Conservation (phyloP, 352 stramenopile species). For the Lagenidium giganteum region DNA sequence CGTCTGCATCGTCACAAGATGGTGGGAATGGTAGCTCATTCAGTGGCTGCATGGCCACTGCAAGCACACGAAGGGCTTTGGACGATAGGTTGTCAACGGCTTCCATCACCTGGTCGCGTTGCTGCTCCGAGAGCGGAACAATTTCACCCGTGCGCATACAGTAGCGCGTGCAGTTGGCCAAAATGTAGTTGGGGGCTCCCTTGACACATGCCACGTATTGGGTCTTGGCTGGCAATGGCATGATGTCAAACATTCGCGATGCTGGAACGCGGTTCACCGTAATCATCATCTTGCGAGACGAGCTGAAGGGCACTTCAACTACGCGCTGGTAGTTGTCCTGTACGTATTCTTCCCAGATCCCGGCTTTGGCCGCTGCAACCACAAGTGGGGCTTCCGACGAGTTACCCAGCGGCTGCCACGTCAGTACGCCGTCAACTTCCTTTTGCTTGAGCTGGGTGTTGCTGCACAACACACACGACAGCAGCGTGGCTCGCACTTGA, state of each 20-base stretch:
- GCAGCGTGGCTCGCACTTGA: constrained; percentile 51
- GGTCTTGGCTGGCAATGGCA: constrained; percentile 28
- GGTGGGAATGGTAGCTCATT: constrained; percentile 32
- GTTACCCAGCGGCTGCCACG: constrained; percentile 59
- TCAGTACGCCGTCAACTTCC: constrained; percentile 38
- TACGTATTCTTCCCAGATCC: constrained; percentile 51
- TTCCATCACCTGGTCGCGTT: constrained; percentile 46
- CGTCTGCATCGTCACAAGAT: constrained; percentile 52
- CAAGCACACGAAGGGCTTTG: constrained; percentile 83
- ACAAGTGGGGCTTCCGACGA: constrained; percentile 71
- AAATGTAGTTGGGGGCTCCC: constrained; percentile 65
- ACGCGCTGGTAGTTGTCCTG: constrained; percentile 60
- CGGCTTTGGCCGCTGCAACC: constrained; percentile 63
- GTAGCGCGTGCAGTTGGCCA: constrained; percentile 60
- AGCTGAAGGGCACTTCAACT: constrained; percentile 93
- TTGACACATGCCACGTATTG: constrained; percentile 57
- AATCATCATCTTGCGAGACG: constrained; percentile 94
- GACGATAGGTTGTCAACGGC: constrained; percentile 66
- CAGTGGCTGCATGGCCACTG: constrained; percentile 82
- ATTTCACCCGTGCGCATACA: constrained; percentile 47
- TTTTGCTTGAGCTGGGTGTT: constrained; percentile 70
- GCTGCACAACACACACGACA: constrained; percentile 64
- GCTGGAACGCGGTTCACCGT: constrained; percentile 50
- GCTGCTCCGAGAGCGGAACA: constrained; percentile 25
- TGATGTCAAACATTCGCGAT: constrained; percentile 29